Base-by-base conservation (phyloP, 2,329 filamentous ascomycete species). In the Chalara sp. region DNA sequence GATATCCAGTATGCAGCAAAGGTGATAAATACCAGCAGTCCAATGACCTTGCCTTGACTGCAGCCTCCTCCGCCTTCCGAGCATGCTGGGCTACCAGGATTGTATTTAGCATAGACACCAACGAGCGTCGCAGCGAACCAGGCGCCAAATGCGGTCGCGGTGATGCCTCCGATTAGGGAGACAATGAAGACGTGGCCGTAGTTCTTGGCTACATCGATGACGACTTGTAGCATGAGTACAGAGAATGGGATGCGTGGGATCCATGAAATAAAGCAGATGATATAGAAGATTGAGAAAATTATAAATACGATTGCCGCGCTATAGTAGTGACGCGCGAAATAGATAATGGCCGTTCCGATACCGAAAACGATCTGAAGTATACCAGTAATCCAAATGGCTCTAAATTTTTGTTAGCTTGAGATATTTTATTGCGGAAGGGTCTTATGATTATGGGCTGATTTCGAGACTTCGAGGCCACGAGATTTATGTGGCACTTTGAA, bases 1-100 rank as follows among this genome's bases (percentile, higher is more conserved):
- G 87, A 86, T 57, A 96, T 84, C 92, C 92, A 97, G 71, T 95
- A 96, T 70, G 84, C 88, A 48, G 90, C 85, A 62, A 97, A 96
- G 0, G 90, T 95, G 58, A 90, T 79, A 66, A 95, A 96, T 13
- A 86, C 87, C 5, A 95, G 73, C 32, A 96, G 71, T 0, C 91
- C 91, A 53, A 90, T 91, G 43, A 96, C 87, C 57, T 84, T 92
- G 47, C 75, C 88, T 5, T 73, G 76, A 53, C 86, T 84, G 61
- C 91, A 96, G 5, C 78, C 76, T 4, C 58, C 64, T 33, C 63
- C 67, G 31, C 53, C 53, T 11, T 70, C 68, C 35, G 60, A 65
- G 56, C 82, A 84, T 32, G 64, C 63, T 37, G 63, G 59, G 45
- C 68, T 69, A 5, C 74, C 72, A 0, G 90, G 90, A 56, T 90